These are phyloP conservation scores for Coemansia sp. DNA, from an alignment of 192 early-diverging fungal species.

Conservation along the genomic window DNA sequence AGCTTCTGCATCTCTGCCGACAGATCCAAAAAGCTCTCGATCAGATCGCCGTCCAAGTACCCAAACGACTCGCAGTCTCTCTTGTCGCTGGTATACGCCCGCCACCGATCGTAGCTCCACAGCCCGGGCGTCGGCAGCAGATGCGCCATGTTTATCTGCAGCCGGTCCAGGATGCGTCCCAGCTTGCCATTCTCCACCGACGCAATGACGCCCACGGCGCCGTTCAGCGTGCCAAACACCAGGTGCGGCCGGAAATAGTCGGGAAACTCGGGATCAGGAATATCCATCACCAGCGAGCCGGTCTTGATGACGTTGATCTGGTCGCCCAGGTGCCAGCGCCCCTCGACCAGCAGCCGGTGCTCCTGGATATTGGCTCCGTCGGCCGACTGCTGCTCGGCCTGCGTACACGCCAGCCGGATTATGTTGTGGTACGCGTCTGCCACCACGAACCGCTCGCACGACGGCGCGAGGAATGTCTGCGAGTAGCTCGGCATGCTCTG, in stretches of 20 bases:
- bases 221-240: constrained; percentile 75
- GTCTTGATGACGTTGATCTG: constrained; percentile 71
- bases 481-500: background rate
- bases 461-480: constrained; percentile 8
- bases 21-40: constrained; percentile 82
- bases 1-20: constrained; percentile 44
- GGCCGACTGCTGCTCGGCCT: background rate
- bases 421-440: constrained; percentile 35
- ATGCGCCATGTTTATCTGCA: constrained; percentile 65
- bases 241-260: constrained; percentile 53
- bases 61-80: constrained; percentile 47
- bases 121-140: constrained; percentile 58
- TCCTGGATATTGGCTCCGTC: background rate
- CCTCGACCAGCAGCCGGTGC: constrained; percentile 56
- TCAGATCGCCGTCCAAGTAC: constrained; percentile 88
- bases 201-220: constrained; percentile 75
- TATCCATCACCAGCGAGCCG: constrained; percentile 77
- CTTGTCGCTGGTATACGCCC: constrained; percentile 59
- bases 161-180: constrained; percentile 53
- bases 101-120: constrained; percentile 65
- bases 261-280: constrained; percentile 59
- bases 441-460: constrained; percentile 25
- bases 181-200: constrained; percentile 60
- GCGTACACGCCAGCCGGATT: constrained; percentile 10
- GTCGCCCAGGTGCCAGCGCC: constrained; percentile 78